Evolutionary conservation across 2,329 filamentous ascomycete species (phyloP), one percentile per base, ranked within the genome.

Genomic region (Neonectria ditissima): DNA sequence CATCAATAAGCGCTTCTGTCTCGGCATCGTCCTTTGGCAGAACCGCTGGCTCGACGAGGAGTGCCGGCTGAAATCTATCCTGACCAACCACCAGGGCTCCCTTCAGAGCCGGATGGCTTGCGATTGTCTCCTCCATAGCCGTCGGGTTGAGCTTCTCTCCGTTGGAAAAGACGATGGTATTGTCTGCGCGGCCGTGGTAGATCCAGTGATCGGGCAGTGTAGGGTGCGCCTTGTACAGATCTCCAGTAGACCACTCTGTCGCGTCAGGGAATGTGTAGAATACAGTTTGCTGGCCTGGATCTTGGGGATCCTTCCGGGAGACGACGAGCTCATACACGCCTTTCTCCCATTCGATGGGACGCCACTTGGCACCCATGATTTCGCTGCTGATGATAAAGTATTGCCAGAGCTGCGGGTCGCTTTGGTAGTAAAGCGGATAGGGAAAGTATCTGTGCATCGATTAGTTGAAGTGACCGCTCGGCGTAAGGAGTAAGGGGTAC

Each of bases 101-200:
- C 2, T 59, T 75, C 10, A 82, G 65, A 0, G 45, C 53, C 0
- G 76, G 73, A 22, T 80, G 73, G 1, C 65, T 61, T 0, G 52
- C 53, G 4, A 83, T 70, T 2, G 69, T 73, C 5, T 54, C 64
- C 58, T 83, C 80, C 39, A 81, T 76, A 0, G 72, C 66, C 0
- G 77, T 51, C 0, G 82, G 80, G 47, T 83, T 82, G 9, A 82
- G 68, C 64, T 83, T 83, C 54, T 81, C 77, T 1, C 80, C 80
- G 2, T 73, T 80, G 0, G 77, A 76, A 32, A 82, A 78, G 4
- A 82, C 77, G 24, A 83, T 76, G n/a, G 82, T 63, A 22, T 82
- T 78, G 44, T 83, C 79, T 0, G 73, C 72, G 2, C 80, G 74
- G 1, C 80, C 79, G 22, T 73, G 67, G 28, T 80, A 78, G 5